phyloP scores from a whole-genome alignment of 768 basidiomycete genomes.

The Boletus coccyginus region DNA sequence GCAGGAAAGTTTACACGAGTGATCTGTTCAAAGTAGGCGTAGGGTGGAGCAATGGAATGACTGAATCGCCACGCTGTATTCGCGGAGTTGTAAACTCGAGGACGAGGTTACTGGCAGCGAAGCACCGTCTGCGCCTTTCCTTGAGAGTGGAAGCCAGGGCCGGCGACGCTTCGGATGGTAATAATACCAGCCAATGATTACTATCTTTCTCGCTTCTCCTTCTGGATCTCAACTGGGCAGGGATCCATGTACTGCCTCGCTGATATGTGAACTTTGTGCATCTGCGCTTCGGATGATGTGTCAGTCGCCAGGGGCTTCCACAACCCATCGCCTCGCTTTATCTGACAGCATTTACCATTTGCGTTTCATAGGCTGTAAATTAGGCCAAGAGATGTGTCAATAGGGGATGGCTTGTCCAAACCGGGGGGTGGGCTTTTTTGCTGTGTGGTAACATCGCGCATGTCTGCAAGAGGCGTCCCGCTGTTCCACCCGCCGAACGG shows the following conservation, averaged over 20 bases:
- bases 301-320: conserved; percentile 20
- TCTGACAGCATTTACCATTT: conserved; percentile 25
- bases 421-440: conserved; percentile 20
- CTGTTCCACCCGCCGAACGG: conserved; percentile 16
- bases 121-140: neutral
- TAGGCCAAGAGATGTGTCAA: conserved; percentile 25
- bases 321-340: conserved; percentile 18
- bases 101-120: neutral
- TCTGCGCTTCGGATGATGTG: conserved; percentile 16
- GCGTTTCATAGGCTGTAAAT: conserved; percentile 32
- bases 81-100: conserved; percentile 31
- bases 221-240: conserved; percentile 15
- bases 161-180: conserved; percentile 18
- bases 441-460: conserved; percentile 25
- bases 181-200: conserved; percentile 26
- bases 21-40: neutral
- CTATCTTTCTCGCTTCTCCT: conserved; percentile 6
- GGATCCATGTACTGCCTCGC: conserved; percentile 25
- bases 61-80: conserved; percentile 24
- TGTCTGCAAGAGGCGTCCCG: conserved; percentile 19
- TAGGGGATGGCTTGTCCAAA: conserved; percentile 29
- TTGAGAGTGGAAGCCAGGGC: conserved; percentile 8
- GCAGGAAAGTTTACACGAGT: neutral
- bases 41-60: conserved; percentile 2
- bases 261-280: conserved; percentile 24